These are phyloP conservation scores for Pseudogymnoascus verrucosus DNA, from an alignment of 2,329 filamentous ascomycete genomes.

Conservation along the genomic window DNA sequence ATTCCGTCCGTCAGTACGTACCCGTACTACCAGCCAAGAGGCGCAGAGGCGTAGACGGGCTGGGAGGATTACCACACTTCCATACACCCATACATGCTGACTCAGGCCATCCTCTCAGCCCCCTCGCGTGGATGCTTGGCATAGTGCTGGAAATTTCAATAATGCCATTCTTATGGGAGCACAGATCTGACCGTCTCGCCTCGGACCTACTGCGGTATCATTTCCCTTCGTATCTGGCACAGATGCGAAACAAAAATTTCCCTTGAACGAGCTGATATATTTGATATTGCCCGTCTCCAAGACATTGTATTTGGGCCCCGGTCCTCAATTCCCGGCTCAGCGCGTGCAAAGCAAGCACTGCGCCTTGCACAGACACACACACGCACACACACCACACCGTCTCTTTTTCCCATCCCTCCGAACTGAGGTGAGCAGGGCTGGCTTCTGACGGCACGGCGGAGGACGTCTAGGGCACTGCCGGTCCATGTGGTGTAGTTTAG, in stretches of 20 bases:
- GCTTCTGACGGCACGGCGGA: neutral
- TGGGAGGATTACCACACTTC: neutral
- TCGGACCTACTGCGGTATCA: neutral
- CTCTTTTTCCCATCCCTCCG: neutral
- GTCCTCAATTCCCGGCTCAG: neutral
- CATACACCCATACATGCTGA: neutral
- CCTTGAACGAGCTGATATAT: slow-evolving; percentile 1
- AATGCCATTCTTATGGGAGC: slow-evolving; percentile 2
- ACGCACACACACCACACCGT: neutral
- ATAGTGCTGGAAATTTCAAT: neutral
- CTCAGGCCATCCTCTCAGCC: neutral
- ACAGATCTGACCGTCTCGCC: neutral
- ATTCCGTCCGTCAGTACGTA: neutral
- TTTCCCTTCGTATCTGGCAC: neutral
- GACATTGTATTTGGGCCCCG: neutral
- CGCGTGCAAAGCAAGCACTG: neutral
- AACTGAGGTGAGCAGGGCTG: neutral
- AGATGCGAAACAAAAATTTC: neutral
- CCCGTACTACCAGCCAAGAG: neutral
- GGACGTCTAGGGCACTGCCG: neutral
- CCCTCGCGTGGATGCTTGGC: neutral
- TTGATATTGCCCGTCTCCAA: neutral
- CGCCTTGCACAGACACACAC: neutral
- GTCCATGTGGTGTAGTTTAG: neutral
- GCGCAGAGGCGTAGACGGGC: neutral